Evolutionary conservation across 441 rosid species (phyloP).

Genomic region (Arabidopsis lyrata): DNA sequence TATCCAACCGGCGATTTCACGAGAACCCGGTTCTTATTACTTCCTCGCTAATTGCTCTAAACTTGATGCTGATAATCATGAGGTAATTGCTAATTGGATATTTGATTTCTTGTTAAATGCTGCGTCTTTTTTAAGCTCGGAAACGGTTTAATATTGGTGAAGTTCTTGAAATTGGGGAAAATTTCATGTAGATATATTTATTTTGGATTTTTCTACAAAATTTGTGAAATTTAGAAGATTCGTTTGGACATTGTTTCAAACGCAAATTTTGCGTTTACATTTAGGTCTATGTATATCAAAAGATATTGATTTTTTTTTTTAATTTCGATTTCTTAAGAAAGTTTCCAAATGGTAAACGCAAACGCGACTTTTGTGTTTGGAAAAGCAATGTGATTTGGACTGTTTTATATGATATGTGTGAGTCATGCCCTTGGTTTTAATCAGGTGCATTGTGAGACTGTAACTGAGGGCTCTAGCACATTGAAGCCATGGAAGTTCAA

Average conservation of each 20-base stretch:
- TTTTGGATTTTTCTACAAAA: not conserved
- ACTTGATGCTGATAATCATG: conserved; percentile 69
- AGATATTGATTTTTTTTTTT: too few relatives aligned
- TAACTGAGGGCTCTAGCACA: conserved; percentile 55
- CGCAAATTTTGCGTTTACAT: not conserved
- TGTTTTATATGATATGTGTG: not conserved
- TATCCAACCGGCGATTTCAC: conserved; percentile 81
- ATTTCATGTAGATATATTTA: not conserved
- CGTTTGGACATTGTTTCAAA: not conserved
- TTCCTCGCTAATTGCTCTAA: conserved; percentile 81
- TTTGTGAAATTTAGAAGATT: not conserved
- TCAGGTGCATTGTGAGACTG: conserved; percentile 85
- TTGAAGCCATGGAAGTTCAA: conserved; percentile 75
- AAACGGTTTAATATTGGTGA: not conserved
- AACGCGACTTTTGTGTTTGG: not conserved
- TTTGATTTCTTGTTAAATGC: not conserved
- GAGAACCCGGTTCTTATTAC: conserved; percentile 79
- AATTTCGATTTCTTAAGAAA: not conserved
- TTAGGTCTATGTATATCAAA: not conserved
- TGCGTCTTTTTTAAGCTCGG: not conserved
- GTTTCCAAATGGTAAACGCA: not conserved
- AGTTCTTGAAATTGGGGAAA: conserved; percentile 2
- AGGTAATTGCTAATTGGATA: conserved; percentile 49
- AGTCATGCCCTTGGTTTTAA: conserved; percentile 2
- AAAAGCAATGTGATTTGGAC: conserved; percentile 10